These are phyloP conservation scores for Lepidium didymum DNA, from an alignment of 345 rosid genomes.

Conservation along the genomic window DNA sequence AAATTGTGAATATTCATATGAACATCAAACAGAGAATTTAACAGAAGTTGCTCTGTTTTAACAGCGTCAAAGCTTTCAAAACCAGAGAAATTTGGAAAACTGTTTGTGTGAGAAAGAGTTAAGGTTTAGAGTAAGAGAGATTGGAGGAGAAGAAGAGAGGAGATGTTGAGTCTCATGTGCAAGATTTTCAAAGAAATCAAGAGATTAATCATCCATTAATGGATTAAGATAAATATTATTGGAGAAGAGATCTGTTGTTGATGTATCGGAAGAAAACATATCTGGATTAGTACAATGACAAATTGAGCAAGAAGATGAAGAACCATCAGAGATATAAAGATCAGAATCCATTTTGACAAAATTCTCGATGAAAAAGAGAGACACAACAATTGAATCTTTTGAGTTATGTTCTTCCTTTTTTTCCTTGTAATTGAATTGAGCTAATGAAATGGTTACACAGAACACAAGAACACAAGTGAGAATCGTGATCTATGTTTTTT, in stretches of 20 bases:
- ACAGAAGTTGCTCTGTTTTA: no score
- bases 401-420: conserved; percentile 6
- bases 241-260: conserved; percentile 25
- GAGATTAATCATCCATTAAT: conserved; percentile 21
- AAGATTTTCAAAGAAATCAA: conserved; percentile 25
- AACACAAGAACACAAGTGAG: conserved; percentile 26
- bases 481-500: conserved; percentile 26
- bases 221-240: conserved; percentile 10
- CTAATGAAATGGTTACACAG: conserved; percentile 27
- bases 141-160: no score
- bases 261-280: no score
- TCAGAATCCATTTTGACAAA: conserved; percentile 48
- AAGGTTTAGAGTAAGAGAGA: no score
- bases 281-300: no score
- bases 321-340: conserved; percentile 40
- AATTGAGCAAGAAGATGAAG: conserved; percentile 34
- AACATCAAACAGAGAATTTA: conserved; percentile 38
- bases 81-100: conserved; percentile 32
- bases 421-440: conserved; percentile 13
- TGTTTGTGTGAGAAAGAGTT: conserved; percentile 41
- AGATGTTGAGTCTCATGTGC: conserved; percentile 18
- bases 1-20: conserved; percentile 38
- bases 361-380: neutral
- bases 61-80: no score
- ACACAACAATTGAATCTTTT: neutral